phyloP scores from a whole-genome alignment of 768 basidiomycete species.

The Pholiota molesta region DNA sequence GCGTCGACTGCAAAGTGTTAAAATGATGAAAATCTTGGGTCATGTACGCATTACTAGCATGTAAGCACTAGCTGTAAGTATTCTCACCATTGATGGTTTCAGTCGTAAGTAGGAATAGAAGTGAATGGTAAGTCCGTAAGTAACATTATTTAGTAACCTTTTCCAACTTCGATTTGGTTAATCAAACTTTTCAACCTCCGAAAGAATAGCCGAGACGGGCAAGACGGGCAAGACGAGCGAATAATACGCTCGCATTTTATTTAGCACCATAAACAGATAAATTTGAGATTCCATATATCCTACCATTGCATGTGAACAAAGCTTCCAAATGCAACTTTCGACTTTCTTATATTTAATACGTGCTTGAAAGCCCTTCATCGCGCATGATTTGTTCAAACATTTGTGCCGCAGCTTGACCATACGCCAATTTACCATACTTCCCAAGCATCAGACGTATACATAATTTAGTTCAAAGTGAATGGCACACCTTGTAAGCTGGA shows the following conservation, averaged over 20 bases:
- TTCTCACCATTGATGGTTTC: background rate
- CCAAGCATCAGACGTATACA: background rate
- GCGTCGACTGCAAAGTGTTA: background rate
- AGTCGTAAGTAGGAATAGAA: background rate
- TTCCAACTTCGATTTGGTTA: too few relatives aligned
- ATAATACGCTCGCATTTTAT: too few relatives aligned
- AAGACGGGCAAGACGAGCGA: too few relatives aligned
- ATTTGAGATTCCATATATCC: too few relatives aligned
- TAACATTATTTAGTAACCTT: too few relatives aligned
- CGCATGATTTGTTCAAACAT: slow-evolving; percentile 48
- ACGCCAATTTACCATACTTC: slow-evolving; percentile 35
- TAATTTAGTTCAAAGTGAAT: too few relatives aligned
- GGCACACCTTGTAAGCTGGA: slow-evolving; percentile 43
- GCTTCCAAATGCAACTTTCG: background rate
- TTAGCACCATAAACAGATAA: too few relatives aligned
- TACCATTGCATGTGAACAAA: too few relatives aligned
- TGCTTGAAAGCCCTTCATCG: slow-evolving; percentile 24
- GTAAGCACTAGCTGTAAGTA: background rate
- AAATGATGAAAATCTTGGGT: background rate
- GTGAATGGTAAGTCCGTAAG: background rate
- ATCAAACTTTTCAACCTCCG: too few relatives aligned
- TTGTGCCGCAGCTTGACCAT: slow-evolving; percentile 45
- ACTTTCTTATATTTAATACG: background rate
- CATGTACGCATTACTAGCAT: background rate
- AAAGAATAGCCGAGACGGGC: too few relatives aligned